Conservation (phyloP, 2,329 filamentous ascomycete genomes). For the Gyromitra esculenta region DNA sequence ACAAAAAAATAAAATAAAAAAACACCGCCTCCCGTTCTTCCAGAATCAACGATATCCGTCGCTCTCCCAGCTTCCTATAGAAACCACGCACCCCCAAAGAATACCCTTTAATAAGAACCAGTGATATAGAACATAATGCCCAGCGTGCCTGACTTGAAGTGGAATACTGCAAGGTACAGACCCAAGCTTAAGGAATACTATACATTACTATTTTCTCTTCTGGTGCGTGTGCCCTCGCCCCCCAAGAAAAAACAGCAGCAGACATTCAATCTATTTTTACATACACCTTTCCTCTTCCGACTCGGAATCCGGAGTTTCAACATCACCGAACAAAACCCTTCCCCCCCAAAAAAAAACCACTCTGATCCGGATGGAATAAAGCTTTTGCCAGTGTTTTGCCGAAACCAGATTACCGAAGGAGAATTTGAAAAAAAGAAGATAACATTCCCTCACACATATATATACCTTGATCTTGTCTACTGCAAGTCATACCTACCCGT, state of each 20-base stretch:
- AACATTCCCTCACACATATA: too few relatives aligned
- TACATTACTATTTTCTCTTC: not conserved
- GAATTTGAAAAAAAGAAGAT: too few relatives aligned
- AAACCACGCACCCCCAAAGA: not conserved
- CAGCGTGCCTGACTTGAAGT: conserved; percentile 1
- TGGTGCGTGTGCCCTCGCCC: not conserved
- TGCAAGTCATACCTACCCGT: conserved; percentile 14
- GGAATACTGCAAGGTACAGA: conserved; percentile 12
- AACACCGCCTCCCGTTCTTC: not conserved
- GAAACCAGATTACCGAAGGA: conserved; percentile 11
- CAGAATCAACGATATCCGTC: conserved; percentile 1
- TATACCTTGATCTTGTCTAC: not conserved
- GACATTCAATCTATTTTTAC: not conserved
- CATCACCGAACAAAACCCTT: conserved; percentile 10
- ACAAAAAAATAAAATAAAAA: not conserved
- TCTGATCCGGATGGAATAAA: conserved; percentile 4
- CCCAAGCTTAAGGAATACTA: not conserved
- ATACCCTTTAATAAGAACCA: conserved; percentile 6
- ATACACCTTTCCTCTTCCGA: not conserved
- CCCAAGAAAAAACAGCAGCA: not conserved
- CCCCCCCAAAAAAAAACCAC: not conserved
- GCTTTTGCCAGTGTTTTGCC: not conserved
- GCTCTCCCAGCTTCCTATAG: not conserved
- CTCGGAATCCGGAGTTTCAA: conserved; percentile 12
- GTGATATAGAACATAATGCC: not conserved